Conservation (phyloP, 352 stramenopile genomes). For the Globisporangium camurandrum region DNA sequence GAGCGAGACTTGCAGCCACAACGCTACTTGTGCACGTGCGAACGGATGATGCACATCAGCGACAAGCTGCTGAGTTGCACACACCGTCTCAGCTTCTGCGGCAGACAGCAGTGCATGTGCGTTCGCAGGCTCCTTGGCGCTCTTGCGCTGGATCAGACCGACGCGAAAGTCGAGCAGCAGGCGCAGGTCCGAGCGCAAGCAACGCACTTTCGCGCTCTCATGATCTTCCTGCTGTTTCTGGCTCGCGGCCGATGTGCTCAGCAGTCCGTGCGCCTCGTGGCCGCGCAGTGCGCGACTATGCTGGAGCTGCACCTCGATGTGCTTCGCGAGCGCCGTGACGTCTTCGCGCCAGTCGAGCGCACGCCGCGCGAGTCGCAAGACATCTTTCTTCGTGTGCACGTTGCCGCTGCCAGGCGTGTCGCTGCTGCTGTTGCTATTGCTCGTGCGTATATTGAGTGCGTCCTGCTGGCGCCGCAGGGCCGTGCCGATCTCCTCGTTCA, state of each 20-base stretch:
- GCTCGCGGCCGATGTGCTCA: constrained; percentile 23
- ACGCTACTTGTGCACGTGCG: background rate
- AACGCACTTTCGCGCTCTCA: constrained; percentile 39
- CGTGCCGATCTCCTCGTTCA: constrained; percentile 61
- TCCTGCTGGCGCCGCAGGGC: constrained; percentile 50
- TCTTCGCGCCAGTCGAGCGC: constrained; percentile 67
- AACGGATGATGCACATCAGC: background rate
- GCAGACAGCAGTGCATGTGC: constrained; percentile 6
- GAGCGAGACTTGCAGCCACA: background rate
- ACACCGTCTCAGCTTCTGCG: constrained; percentile 33
- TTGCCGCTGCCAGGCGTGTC: constrained; percentile 1
- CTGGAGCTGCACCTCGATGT: constrained; percentile 69
- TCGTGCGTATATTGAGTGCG: constrained; percentile 11
- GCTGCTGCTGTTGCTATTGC: constrained; percentile 5
- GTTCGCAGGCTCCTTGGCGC: constrained; percentile 11
- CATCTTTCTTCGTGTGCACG: constrained; percentile 26
- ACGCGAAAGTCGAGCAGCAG: constrained; percentile 62
- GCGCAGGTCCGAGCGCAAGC: constrained; percentile 49
- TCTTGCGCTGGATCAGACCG: constrained; percentile 20
- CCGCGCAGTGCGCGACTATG: constrained; percentile 52
- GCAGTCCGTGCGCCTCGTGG: constrained; percentile 44
- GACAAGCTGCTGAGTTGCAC: background rate
- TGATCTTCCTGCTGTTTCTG: constrained; percentile 43
- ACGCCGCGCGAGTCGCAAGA: constrained; percentile 38
- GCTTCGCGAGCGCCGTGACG: constrained; percentile 55